Evolutionary conservation across 495 filamentous ascomycete species (phyloP).

Genomic region (Penicillium pancosmium): DNA sequence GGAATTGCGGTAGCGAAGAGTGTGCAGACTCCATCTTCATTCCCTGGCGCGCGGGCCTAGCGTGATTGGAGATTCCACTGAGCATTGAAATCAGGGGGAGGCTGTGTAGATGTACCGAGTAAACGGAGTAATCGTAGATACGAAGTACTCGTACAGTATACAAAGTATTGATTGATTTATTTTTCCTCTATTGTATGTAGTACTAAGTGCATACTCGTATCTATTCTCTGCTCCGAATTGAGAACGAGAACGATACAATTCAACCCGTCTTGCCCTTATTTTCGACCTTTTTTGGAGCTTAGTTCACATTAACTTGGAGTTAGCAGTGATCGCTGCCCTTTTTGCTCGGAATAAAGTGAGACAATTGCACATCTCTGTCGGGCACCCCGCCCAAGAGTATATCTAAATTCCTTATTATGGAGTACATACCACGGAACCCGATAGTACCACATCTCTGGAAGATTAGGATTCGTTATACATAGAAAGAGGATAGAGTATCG

Average conservation of each 20-base stretch:
- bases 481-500: too few species aligned
- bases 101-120: constrained; percentile 23
- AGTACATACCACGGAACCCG: neutral
- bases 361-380: neutral
- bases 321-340: neutral
- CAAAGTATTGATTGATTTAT: too few species aligned
- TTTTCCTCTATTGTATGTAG: too few species aligned
- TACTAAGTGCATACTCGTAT: too few species aligned
- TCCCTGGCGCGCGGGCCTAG: constrained; percentile 13
- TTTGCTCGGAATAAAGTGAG: neutral
- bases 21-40: constrained; percentile 21
- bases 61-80: constrained; percentile 14
- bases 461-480: too few species aligned
- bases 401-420: neutral
- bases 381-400: neutral
- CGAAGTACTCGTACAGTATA: too few species aligned
- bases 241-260: constrained; percentile 3
- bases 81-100: constrained; percentile 32
- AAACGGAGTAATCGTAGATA: neutral
- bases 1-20: constrained; percentile 11
- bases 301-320: constrained; percentile 4
- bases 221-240: too few species aligned
- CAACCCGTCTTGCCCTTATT: neutral
- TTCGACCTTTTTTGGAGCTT: constrained; percentile 7
- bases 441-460: too few species aligned